phyloP scores from a whole-genome alignment of 116 monocot genomes.

The Phalaenopsis hybrid region DNA sequence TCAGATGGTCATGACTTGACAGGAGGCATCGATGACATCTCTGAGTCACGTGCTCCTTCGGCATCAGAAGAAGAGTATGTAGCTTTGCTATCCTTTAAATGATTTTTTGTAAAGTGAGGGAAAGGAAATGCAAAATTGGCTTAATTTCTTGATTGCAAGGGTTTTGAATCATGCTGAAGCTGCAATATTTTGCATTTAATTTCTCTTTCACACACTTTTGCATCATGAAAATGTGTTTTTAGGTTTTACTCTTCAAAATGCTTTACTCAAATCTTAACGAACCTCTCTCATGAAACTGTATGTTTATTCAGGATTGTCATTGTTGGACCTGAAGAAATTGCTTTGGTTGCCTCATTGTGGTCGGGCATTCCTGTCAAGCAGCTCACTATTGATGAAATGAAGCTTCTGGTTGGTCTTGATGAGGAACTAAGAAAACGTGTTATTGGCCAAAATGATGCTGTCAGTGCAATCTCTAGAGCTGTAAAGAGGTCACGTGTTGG shows the following conservation, averaged over 20 bases:
- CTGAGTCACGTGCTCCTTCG: conserved; percentile 16
- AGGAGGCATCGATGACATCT: not conserved
- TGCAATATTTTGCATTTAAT: not conserved
- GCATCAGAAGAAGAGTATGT: conserved; percentile 44
- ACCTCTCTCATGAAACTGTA: conserved; percentile 1
- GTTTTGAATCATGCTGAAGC: not conserved
- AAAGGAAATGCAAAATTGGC: not conserved
- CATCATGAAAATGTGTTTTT: not conserved
- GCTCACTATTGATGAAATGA: conserved; percentile 80
- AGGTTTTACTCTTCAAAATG: not conserved
- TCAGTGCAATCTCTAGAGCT: conserved; percentile 71
- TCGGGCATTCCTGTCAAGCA: conserved; percentile 96
- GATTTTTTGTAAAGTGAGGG: not conserved
- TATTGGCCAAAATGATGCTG: conserved; percentile 96
- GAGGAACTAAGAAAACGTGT: conserved; percentile 74
- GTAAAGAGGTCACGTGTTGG: conserved; percentile 96
- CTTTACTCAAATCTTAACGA: not conserved
- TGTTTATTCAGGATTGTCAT: conserved; percentile 42
- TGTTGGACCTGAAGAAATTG: conserved; percentile 90
- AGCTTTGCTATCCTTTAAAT: not conserved
- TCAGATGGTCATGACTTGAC: conserved; percentile 7
- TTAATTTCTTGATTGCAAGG: conserved; percentile 1
- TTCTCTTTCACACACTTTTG: not conserved
- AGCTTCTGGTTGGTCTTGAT: conserved; percentile 68
- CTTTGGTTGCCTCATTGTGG: conserved; percentile 84